phyloP scores from a whole-genome alignment of 352 stramenopile genomes.

The Pythium folliculosum region DNA sequence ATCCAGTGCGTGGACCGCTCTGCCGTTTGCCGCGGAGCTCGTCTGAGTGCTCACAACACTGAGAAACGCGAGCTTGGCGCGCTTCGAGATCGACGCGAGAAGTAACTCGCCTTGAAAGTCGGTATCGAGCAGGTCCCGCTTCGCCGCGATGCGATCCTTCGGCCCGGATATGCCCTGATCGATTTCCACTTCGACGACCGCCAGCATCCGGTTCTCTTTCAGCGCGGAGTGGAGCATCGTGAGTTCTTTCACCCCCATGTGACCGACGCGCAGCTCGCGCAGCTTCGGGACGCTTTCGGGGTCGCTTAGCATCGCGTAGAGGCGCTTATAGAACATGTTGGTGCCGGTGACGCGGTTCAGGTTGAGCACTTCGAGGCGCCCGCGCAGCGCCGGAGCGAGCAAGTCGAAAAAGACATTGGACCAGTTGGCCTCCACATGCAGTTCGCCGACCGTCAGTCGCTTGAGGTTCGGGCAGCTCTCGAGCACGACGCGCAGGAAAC shows the following conservation, averaged over 20 bases:
- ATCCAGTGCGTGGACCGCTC: background rate
- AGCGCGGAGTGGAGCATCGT: background rate
- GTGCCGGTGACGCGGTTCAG: background rate
- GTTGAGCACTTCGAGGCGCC: slow-evolving; percentile 4
- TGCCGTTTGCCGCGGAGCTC: background rate
- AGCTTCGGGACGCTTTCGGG: background rate
- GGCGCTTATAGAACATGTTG: background rate
- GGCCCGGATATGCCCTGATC: background rate
- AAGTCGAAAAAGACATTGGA: background rate
- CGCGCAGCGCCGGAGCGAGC: background rate
- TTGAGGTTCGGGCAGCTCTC: slow-evolving; percentile 4
- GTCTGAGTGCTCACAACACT: background rate
- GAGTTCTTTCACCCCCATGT: background rate
- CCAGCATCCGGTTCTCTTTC: background rate
- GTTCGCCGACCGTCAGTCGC: background rate
- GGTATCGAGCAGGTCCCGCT: background rate
- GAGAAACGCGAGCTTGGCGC: slow-evolving; percentile 7
- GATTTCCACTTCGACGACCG: background rate
- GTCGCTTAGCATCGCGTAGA: background rate
- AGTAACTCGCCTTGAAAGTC: slow-evolving; percentile 7
- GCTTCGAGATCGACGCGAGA: background rate
- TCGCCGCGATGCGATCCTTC: background rate
- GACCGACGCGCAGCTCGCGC: background rate
- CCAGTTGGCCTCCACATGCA: background rate
- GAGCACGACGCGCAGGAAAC: background rate